phyloP scores from a whole-genome alignment of 2,329 filamentous ascomycete species.

The Fonsecaea multimorphosa region DNA sequence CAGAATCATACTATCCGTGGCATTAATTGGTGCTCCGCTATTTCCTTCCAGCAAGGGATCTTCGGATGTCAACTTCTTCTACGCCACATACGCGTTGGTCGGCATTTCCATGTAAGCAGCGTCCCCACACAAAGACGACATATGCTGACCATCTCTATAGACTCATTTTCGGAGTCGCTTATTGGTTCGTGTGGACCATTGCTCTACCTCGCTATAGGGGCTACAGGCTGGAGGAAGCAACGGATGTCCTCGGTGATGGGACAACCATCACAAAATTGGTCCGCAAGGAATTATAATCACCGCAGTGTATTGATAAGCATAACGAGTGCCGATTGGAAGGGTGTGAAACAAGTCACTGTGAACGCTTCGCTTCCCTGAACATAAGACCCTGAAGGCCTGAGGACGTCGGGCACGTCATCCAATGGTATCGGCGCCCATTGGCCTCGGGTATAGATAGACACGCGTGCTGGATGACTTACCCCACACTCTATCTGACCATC shows the following conservation, averaged over 20 bases:
- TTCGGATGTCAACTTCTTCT: constrained; percentile 56
- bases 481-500: constrained; percentile 34
- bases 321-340: constrained; percentile 17
- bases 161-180: constrained; percentile 63
- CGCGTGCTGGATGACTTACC: constrained; percentile 22
- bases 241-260: constrained; percentile 67
- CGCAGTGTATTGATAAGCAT: constrained; percentile 35
- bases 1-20: constrained; percentile 60
- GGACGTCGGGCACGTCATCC: constrained; percentile 29
- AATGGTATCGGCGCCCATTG: constrained; percentile 23
- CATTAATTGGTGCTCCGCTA: constrained; percentile 66
- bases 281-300: constrained; percentile 39
- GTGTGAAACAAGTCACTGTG: constrained; percentile 4
- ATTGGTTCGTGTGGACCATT: constrained; percentile 73
- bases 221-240: constrained; percentile 68
- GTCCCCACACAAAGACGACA: not conserved
- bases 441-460: constrained; percentile 21
- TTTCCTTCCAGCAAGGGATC: constrained; percentile 62
- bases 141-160: constrained; percentile 47
- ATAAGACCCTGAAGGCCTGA: constrained; percentile 11
- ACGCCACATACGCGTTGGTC: constrained; percentile 61
- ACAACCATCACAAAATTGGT: constrained; percentile 68
- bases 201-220: constrained; percentile 64
- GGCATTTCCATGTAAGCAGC: constrained; percentile 51
- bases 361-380: constrained; percentile 14